Conservation (phyloP, 805 yeast species). For the Metschnikowia lunata region DNA sequence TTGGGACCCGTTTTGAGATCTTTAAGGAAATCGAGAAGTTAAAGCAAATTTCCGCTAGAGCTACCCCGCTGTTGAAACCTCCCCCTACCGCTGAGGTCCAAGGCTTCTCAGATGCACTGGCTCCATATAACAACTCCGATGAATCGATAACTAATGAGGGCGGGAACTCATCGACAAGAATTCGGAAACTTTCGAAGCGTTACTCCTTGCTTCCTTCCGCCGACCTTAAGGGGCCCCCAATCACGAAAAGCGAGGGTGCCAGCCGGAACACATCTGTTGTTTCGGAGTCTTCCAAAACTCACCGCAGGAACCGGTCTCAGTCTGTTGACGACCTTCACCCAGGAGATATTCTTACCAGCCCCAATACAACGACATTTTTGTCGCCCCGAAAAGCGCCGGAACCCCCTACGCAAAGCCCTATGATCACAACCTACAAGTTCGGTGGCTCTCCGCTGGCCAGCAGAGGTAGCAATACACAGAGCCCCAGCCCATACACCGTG, state of each 20-base stretch:
- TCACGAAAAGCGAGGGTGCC: background rate
- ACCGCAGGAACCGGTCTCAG: constrained; percentile 47
- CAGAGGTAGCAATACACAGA: background rate
- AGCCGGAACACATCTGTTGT: background rate
- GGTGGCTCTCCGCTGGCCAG: constrained; percentile 22
- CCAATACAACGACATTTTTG: constrained; percentile 33
- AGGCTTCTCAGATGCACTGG: background rate
- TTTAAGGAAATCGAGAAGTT: constrained; percentile 81
- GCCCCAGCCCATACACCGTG: constrained; percentile 19
- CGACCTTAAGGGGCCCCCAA: constrained; percentile 10
- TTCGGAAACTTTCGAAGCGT: constrained; percentile 8
- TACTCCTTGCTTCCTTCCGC: constrained; percentile 41
- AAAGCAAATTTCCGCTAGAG: constrained; percentile 24
- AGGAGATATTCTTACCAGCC: constrained; percentile 3
- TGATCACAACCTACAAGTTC: constrained; percentile 28
- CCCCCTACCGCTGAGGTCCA: background rate
- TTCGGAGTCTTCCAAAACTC: constrained; percentile 16
- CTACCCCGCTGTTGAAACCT: constrained; percentile 2
- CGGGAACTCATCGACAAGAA: background rate
- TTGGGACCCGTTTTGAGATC: constrained; percentile 93
- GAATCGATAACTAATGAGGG: constrained; percentile 7
- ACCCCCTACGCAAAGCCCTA: constrained; percentile 47
- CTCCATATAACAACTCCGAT: constrained; percentile 19
- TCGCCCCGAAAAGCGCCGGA: constrained; percentile 74
- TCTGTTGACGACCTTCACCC: constrained; percentile 40